Conservation (phyloP, 2,329 filamentous ascomycete species). For the Calonectria naviculata region DNA sequence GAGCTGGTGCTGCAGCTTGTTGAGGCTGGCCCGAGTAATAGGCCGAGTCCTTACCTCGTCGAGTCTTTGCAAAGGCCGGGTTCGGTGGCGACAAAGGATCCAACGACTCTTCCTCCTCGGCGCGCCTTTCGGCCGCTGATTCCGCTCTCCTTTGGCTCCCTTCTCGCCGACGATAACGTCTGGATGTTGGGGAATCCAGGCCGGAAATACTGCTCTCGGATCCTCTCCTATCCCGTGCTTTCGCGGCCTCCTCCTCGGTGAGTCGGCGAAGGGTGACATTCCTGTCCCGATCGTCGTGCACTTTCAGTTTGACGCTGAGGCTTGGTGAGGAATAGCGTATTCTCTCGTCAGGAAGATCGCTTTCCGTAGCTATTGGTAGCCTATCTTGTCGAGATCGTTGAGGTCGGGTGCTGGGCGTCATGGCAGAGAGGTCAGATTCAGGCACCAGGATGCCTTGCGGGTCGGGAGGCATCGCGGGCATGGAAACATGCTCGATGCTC, state of each 20-base stretch:
- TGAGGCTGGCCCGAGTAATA: slow-evolving; percentile 67
- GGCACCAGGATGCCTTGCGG: slow-evolving; percentile 55
- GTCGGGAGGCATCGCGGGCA: slow-evolving; percentile 67
- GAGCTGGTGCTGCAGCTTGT: slow-evolving; percentile 49
- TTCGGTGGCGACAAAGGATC: slow-evolving; percentile 64
- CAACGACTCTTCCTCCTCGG: slow-evolving; percentile 52
- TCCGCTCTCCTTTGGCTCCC: slow-evolving; percentile 60
- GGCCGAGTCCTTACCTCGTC: slow-evolving; percentile 68
- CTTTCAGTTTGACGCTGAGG: slow-evolving; percentile 68
- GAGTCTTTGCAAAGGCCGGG: slow-evolving; percentile 65
- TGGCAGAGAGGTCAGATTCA: slow-evolving; percentile 43
- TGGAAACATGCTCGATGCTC: slow-evolving; percentile 52
- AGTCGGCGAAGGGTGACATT: slow-evolving; percentile 71
- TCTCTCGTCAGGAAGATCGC: slow-evolving; percentile 52
- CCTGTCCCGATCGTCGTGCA: slow-evolving; percentile 69
- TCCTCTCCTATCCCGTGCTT: slow-evolving; percentile 57
- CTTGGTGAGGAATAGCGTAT: slow-evolving; percentile 56
- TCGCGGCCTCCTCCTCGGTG: slow-evolving; percentile 68
- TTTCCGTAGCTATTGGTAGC: slow-evolving; percentile 56
- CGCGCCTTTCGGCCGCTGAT: slow-evolving; percentile 56
- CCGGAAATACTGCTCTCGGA: slow-evolving; percentile 68
- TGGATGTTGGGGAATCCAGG: slow-evolving; percentile 60
- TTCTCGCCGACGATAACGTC: slow-evolving; percentile 61
- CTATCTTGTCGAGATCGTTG: slow-evolving; percentile 58
- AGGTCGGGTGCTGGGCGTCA: slow-evolving; percentile 48